Evolutionary conservation across 352 stramenopile species (phyloP).

Genomic region (Saprolegnia parasitica): DNA sequence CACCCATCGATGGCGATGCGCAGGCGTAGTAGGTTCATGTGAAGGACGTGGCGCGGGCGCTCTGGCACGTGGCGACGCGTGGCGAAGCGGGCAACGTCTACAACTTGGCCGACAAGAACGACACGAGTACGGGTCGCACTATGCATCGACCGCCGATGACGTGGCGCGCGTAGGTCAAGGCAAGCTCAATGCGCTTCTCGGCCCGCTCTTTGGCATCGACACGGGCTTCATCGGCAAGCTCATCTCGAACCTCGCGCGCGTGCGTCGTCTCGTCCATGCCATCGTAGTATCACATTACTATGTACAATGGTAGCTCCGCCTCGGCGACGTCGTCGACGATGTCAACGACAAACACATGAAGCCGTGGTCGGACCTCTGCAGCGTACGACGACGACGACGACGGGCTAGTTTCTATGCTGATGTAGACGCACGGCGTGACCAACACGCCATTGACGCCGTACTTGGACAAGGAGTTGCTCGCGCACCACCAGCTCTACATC

Average conservation of each 20-base stretch:
- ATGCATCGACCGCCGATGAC: not conserved
- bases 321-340: conserved; percentile 79
- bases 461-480: conserved; percentile 84
- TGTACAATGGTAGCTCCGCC: conserved; percentile 39
- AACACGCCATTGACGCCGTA: conserved; percentile 83
- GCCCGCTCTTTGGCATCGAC: conserved; percentile 76
- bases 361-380: conserved; percentile 79
- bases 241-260: conserved; percentile 71
- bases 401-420: too few species aligned
- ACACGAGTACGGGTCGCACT: conserved; percentile 64
- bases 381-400: too few species aligned
- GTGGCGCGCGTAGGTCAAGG: conserved; percentile 46
- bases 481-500: conserved; percentile 78
- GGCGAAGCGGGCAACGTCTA: conserved; percentile 59
- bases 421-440: conserved; percentile 61
- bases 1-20: not conserved
- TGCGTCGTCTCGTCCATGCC: conserved; percentile 22
- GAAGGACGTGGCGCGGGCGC: conserved; percentile 62
- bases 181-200: conserved; percentile 71
- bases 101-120: conserved; percentile 83
- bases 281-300: not conserved
- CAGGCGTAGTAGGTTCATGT: conserved; percentile 64
- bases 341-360: conserved; percentile 89
- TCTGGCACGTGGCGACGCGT: conserved; percentile 66
- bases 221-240: conserved; percentile 83